phyloP scores from a whole-genome alignment of 202 grass and related monocot genomes.

The Eragrostis tef region DNA sequence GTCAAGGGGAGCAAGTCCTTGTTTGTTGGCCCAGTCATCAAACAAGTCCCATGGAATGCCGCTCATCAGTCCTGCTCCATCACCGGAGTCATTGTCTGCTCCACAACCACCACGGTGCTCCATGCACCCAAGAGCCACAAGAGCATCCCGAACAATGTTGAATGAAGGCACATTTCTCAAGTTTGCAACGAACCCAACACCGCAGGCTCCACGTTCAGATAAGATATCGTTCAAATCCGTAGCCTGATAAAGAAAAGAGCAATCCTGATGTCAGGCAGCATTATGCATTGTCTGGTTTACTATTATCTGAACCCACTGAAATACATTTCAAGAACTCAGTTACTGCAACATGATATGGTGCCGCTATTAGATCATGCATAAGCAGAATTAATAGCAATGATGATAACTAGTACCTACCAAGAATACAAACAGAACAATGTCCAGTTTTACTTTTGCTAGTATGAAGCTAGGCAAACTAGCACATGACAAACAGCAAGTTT shows the following conservation, averaged over 20 bases:
- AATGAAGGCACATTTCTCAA: slow-evolving; percentile 88
- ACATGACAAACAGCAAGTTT: too few relatives aligned
- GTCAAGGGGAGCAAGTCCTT: slow-evolving; percentile 72
- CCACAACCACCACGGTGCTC: slow-evolving; percentile 98
- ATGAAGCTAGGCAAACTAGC: slow-evolving; percentile 6
- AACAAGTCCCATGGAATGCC: slow-evolving; percentile 87
- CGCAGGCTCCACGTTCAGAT: slow-evolving; percentile 96
- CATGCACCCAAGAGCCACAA: slow-evolving; percentile 94
- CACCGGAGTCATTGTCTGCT: slow-evolving; percentile 97
- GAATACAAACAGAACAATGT: slow-evolving; percentile 1
- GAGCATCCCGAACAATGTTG: slow-evolving; percentile 84
- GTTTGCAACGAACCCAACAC: slow-evolving; percentile 96
- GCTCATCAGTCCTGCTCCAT: slow-evolving; percentile 89
- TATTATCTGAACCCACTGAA: slow-evolving; percentile 11
- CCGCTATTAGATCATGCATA: slow-evolving; percentile 45
- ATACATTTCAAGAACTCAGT: slow-evolving; percentile 51
- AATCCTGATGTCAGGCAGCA: slow-evolving; percentile 18
- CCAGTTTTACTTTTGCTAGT: slow-evolving; percentile 25
- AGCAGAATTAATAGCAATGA: slow-evolving; percentile 1
- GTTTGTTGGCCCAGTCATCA: slow-evolving; percentile 77
- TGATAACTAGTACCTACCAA: slow-evolving; percentile 9
- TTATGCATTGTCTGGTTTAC: slow-evolving; percentile 30
- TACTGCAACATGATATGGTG: slow-evolving; percentile 62
- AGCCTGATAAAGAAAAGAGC: slow-evolving; percentile 51
- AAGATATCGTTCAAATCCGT: slow-evolving; percentile 81